These are phyloP conservation scores for Grosmannia serpens DNA, from an alignment of 2,329 filamentous ascomycete genomes.

Conservation along the genomic window DNA sequence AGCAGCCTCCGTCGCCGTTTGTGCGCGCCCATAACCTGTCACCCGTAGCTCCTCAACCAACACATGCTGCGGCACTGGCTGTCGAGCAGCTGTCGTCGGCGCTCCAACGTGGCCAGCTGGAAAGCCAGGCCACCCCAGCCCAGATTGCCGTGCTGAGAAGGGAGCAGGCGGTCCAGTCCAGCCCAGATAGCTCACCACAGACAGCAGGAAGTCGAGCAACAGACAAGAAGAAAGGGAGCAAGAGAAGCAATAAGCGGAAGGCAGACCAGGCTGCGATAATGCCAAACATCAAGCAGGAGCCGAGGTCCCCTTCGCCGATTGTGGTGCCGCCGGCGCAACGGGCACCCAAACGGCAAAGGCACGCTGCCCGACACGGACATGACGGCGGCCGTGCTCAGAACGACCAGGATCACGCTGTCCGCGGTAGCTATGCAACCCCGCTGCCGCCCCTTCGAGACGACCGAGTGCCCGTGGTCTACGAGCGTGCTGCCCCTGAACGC, in stretches of 20 bases:
- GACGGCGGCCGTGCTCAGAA: constrained; percentile 20
- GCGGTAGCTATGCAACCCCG: constrained; percentile 20
- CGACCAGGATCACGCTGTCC: constrained; percentile 28
- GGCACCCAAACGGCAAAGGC: constrained; percentile 45
- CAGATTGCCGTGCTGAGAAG: constrained; percentile 48
- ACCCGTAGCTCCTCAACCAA: constrained; percentile 63
- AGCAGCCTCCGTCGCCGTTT: constrained; percentile 27
- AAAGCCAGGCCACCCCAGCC: constrained; percentile 27
- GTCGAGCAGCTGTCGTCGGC: constrained; percentile 1
- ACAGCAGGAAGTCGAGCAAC: constrained; percentile 18
- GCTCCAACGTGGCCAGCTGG: constrained; percentile 15
- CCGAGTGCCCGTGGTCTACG: constrained; percentile 24
- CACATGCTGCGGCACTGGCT: constrained; percentile 52
- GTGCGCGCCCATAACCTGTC: constrained; percentile 63
- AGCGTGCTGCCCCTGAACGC: constrained; percentile 17
- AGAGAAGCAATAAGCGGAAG: constrained; percentile 41
- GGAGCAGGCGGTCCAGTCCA: constrained; percentile 36
- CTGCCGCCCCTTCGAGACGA: constrained; percentile 13
- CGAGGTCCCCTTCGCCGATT: constrained; percentile 51
- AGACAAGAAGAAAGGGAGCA: constrained; percentile 40
- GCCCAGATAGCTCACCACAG: constrained; percentile 48
- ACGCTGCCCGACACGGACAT: constrained; percentile 23
- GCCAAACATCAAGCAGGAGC: constrained; percentile 52
- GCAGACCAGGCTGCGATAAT: constrained; percentile 36
- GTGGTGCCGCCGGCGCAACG: constrained; percentile 39